Conservation (phyloP, 2,329 filamentous ascomycete species). For the Penicillium sp. region DNA sequence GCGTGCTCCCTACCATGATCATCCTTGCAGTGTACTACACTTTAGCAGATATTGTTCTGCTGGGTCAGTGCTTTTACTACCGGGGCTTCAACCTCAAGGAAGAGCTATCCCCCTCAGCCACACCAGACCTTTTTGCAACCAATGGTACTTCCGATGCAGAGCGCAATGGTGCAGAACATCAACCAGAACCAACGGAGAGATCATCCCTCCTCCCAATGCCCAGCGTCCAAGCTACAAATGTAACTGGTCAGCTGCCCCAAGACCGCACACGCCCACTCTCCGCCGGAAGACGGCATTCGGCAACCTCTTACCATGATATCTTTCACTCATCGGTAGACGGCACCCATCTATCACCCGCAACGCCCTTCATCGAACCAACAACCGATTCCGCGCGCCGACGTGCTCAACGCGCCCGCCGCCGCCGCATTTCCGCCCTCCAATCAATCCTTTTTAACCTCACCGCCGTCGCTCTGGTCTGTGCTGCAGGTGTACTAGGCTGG, state of each 20-base stretch:
- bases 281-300: slow-evolving; percentile 26
- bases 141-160: slow-evolving; percentile 15
- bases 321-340: slow-evolving; percentile 57
- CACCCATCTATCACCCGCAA: slow-evolving; percentile 74
- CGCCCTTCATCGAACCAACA: slow-evolving; percentile 65
- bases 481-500: slow-evolving; percentile 82
- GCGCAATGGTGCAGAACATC: slow-evolving; percentile 19
- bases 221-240: slow-evolving; percentile 1
- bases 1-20: slow-evolving; percentile 91
- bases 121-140: slow-evolving; percentile 12
- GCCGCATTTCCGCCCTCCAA: slow-evolving; percentile 43
- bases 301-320: slow-evolving; percentile 45
- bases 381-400: slow-evolving; percentile 27
- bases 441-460: slow-evolving; percentile 68
- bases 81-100: slow-evolving; percentile 63
- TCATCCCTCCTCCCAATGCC: slow-evolving; percentile 30
- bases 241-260: slow-evolving; percentile 1
- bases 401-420: slow-evolving; percentile 16
- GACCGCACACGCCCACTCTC: slow-evolving; percentile 8
- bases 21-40: slow-evolving; percentile 95
- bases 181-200: slow-evolving; percentile 27
- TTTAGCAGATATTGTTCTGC: slow-evolving; percentile 81
- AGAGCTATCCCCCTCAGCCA: slow-evolving; percentile 21
- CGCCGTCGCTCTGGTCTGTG: slow-evolving; percentile 76
- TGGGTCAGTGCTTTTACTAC: slow-evolving; percentile 94